phyloP scores from a whole-genome alignment of 1,139 yeast species.

The Dujonia santamariae region DNA sequence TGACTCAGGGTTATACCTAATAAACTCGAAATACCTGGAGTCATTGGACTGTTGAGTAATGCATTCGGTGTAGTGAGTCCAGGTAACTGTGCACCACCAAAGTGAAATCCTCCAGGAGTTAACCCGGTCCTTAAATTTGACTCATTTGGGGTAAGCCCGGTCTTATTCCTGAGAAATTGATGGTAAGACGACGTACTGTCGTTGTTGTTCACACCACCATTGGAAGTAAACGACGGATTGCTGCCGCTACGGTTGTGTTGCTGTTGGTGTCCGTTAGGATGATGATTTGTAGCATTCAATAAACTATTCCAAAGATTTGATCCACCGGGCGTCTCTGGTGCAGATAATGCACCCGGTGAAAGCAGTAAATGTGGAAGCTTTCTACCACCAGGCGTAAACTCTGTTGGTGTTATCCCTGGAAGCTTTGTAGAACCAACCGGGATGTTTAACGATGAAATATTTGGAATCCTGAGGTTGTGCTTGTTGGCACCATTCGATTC shows the following conservation, averaged over 20 bases:
- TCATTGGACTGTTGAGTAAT: slow-evolving; percentile 41
- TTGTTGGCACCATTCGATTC: slow-evolving; percentile 18
- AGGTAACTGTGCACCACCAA: slow-evolving; percentile 28
- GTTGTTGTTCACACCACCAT: slow-evolving; percentile 4
- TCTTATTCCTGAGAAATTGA: slow-evolving; percentile 37
- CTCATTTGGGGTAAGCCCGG: slow-evolving; percentile 72
- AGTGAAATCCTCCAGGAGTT: slow-evolving; percentile 47
- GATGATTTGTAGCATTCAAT: slow-evolving; percentile 30
- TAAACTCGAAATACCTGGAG: slow-evolving; percentile 45
- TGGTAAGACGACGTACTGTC: slow-evolving; percentile 13
- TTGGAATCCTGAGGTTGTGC: slow-evolving; percentile 35
- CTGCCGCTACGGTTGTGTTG: too few relatives aligned
- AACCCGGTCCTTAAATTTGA: slow-evolving; percentile 63
- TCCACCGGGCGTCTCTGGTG: slow-evolving; percentile 52
- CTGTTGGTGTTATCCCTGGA: slow-evolving; percentile 51
- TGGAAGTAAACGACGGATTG: neutral
- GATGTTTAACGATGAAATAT: slow-evolving; percentile 23
- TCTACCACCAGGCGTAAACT: slow-evolving; percentile 61
- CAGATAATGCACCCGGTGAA: slow-evolving; percentile 35
- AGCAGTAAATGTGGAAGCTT: slow-evolving; percentile 54
- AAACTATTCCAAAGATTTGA: slow-evolving; percentile 47
- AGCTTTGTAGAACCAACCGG: slow-evolving; percentile 17
- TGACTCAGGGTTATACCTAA: slow-evolving; percentile 24
- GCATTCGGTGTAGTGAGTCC: slow-evolving; percentile 47
- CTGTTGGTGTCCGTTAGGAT: slow-evolving; percentile 6